phyloP scores from a whole-genome alignment of 2,329 filamentous ascomycete species.

The Xylariomycetidae sp. region DNA sequence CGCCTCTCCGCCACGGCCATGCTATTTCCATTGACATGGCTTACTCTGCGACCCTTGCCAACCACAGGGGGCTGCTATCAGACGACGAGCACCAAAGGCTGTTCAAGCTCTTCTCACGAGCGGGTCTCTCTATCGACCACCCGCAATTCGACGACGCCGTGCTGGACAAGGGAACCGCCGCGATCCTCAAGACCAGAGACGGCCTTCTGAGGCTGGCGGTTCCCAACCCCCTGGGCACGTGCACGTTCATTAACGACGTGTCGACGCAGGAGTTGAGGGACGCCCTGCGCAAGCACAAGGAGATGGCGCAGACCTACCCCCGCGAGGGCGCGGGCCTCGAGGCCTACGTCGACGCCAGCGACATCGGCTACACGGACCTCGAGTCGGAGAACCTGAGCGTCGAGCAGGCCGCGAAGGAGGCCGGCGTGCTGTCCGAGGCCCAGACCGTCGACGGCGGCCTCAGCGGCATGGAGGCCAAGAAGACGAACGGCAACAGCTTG shows the following conservation, averaged over 20 bases:
- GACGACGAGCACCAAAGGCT: slow-evolving; percentile 57
- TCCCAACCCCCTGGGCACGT: slow-evolving; percentile 61
- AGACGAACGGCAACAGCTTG: slow-evolving; percentile 4
- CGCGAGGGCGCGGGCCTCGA: slow-evolving; percentile 62
- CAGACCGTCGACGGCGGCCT: too few species aligned
- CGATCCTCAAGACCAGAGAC: slow-evolving; percentile 68
- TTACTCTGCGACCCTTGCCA: slow-evolving; percentile 65
- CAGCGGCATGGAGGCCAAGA: too few species aligned
- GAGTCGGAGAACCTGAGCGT: slow-evolving; percentile 36
- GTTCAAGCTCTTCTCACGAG: slow-evolving; percentile 64
- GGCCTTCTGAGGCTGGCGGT: slow-evolving; percentile 64
- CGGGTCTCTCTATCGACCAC: slow-evolving; percentile 69
- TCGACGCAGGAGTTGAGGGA: slow-evolving; percentile 55
- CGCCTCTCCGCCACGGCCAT: slow-evolving; percentile 66
- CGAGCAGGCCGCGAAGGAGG: slow-evolving; percentile 11
- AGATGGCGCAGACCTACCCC: slow-evolving; percentile 57
- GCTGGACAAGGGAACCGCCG: slow-evolving; percentile 60
- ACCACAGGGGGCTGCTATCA: slow-evolving; percentile 56
- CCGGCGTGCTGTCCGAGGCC: too few species aligned
- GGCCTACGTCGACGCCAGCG: slow-evolving; percentile 63
- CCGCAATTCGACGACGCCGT: slow-evolving; percentile 61
- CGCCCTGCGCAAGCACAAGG: slow-evolving; percentile 60
- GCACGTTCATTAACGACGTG: slow-evolving; percentile 66
- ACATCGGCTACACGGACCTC: slow-evolving; percentile 55
- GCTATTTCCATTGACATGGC: slow-evolving; percentile 75